A percentile compares a stretch with the other conserved stretches of the same genome.
Conservation (phyloP, 2,329 filamentous ascomycete genomes). For the Talaromyces rugulosus region DNA sequence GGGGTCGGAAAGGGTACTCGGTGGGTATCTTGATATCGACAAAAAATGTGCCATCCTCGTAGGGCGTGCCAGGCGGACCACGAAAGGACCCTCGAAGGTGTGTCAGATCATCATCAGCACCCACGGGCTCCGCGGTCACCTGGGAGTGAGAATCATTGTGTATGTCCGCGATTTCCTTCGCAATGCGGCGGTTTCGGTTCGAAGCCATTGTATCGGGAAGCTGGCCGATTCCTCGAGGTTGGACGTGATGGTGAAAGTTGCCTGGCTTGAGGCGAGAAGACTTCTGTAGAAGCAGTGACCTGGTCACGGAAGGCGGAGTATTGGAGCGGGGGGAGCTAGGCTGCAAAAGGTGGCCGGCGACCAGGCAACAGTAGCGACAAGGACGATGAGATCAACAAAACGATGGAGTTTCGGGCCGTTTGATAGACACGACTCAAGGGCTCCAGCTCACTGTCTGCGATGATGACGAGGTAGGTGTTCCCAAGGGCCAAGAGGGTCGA, state of each 20-base stretch:
- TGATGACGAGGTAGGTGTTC: neutral
- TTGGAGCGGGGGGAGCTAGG: neutral
- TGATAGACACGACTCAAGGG: neutral
- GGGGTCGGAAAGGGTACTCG: slow-evolving; percentile 90
- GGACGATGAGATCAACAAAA: neutral
- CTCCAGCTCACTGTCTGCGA: neutral
- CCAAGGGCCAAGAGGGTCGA: neutral
- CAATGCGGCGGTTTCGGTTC: slow-evolving; percentile 54
- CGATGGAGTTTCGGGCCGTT: neutral
- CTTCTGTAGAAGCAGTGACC: neutral
- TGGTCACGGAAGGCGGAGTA: neutral
- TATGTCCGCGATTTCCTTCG: slow-evolving; percentile 48
- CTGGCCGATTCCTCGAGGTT: neutral
- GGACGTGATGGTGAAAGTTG: neutral
- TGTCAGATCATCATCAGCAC: slow-evolving; percentile 65
- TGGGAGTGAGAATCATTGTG: slow-evolving; percentile 67
- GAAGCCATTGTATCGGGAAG: slow-evolving; percentile 44
- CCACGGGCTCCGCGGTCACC: slow-evolving; percentile 64
- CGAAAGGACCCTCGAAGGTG: slow-evolving; percentile 79
- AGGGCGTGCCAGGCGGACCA: slow-evolving; percentile 88
- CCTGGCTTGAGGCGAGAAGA: neutral
- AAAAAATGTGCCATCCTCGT: slow-evolving; percentile 76
- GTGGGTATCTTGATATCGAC: slow-evolving; percentile 84
- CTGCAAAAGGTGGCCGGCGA: neutral
- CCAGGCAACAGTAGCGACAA: neutral